Evolutionary conservation across 768 basidiomycete species (phyloP), one percentile per base, ranked within the genome.

Genomic region (Suillus subalutaceus): DNA sequence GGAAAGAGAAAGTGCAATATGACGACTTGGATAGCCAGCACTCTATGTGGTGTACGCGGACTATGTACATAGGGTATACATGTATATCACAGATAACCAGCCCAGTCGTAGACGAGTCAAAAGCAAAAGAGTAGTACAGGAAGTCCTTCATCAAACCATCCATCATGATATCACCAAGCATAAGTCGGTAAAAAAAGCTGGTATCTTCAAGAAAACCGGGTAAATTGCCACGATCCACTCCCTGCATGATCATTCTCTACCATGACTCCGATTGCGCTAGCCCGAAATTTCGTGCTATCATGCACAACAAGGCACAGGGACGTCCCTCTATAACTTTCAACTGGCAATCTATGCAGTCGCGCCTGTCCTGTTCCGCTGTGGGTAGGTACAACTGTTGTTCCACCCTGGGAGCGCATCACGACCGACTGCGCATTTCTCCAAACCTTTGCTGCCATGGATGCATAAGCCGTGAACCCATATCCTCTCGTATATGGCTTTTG

Each of bases 371-470:
- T 52, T 38, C 48, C 62, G n/a, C 8, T 63, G 50, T 52, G 46
- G 20, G 62, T 10, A 32, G 46, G 62, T 40, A 63, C 48, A 48
- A 63, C 62, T 35, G 62, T 63, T 18, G 48, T 63, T 40, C 48
- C 62, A 53, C 48, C 62, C 62, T 63, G 62, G 15, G 62, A 63
- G 32, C 46, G 62, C 62, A 55, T 55, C 62, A 63, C 48, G 35
- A 53, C 48, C 44, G 53, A 52, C 35, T 52, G 62, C 15, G 48
- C 35, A 37, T 63, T 35, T 35, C 5, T 63, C 62, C 62, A 63
- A 55, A 55, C 62, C n/a, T 63, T 53, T 37, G 62, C 46, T 53
- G 62, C 62, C 62, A 63, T 63, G 16, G 62, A 63, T 26, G 62
- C 62, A 26, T 63, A 63, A 37, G 30, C 35, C 12, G 62, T 63